Evolutionary conservation across 805 yeast species (phyloP), one percentile per base, ranked within the genome.

Genomic region (Pichia exigua): DNA sequence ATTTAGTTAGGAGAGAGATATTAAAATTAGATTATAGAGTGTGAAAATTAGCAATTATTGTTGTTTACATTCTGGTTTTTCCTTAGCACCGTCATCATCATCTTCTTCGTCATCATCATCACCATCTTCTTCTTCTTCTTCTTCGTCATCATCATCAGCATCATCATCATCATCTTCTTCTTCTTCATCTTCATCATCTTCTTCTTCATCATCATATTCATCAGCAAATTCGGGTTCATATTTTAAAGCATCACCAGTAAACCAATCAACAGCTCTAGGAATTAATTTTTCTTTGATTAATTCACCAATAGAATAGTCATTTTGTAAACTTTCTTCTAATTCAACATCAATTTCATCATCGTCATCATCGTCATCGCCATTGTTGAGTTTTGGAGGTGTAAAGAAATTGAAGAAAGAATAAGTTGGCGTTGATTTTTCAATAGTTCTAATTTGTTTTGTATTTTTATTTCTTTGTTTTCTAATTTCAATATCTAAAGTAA

Each of bases 231-330:
- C 87, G 13, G 78, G 87, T 18, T 79, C 81, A 65, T 79, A 87
- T 52, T 87, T 95, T 53, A 92, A 77, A 24, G 99, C 99, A 58
- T 89, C 89, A 46, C 99, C 99, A 11, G 99, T 92, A 69, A 90
- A 94, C 98, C 99, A 94, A 68, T 92, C 98, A 62, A 94, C 79
- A 48, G 98, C 98, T 66, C 97, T 83, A 56, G 98, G 97, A 56
- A 94, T 84, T 65, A 94, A 78, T 69, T 94, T 87, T 69, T 94
- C 98, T 75, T 94, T 94, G 67, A 94, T 81, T 64, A 91, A 91
- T 71, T 94, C 99, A 56, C 98, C 99, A 57, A 94, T 76, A 65
- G 90, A 94, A 73, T 94, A 94, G 72, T 94, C 99, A 61, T 87
- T 74, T 61, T 90, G 97, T 63, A 94, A 77, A 65, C 88, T 80